phyloP scores from a whole-genome alignment of 768 basidiomycete species.

The Dendrothele bispora region DNA sequence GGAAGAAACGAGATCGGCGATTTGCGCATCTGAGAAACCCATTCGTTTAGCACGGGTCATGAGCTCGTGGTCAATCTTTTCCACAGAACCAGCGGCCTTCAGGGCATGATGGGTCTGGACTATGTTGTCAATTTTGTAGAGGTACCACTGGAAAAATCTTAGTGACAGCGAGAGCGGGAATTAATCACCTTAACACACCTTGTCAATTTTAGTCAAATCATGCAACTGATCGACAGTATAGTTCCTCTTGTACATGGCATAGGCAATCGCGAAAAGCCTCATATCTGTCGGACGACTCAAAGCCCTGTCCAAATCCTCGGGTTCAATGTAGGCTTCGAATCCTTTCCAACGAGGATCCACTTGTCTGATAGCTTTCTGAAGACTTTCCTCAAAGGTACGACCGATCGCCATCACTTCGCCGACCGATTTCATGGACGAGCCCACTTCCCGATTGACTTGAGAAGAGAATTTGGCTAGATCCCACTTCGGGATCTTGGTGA shows the following conservation, averaged over 20 bases:
- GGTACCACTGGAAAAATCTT: slow-evolving; percentile 72
- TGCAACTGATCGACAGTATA: slow-evolving; percentile 91
- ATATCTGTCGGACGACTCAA: slow-evolving; percentile 89
- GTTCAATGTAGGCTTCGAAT: slow-evolving; percentile 91
- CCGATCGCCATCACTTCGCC: slow-evolving; percentile 99
- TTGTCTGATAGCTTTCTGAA: slow-evolving; percentile 98
- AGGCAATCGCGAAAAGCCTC: slow-evolving; percentile 94
- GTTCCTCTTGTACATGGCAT: slow-evolving; percentile 93
- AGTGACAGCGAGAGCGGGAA: background rate
- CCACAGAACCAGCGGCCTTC: slow-evolving; percentile 67
- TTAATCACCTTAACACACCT: slow-evolving; percentile 45
- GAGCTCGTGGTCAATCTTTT: slow-evolving; percentile 69
- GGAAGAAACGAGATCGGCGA: slow-evolving; percentile 74
- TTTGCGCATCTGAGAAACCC: slow-evolving; percentile 94
- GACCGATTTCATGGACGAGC: slow-evolving; percentile 98
- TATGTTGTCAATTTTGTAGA: slow-evolving; percentile 99
- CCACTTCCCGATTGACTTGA: slow-evolving; percentile 92
- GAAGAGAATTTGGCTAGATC: slow-evolving; percentile 96
- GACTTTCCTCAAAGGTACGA: slow-evolving; percentile 96
- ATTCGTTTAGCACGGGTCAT: slow-evolving; percentile 88
- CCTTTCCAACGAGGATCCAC: slow-evolving; percentile 96
- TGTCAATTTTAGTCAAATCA: slow-evolving; percentile 97
- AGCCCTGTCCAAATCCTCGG: slow-evolving; percentile 81
- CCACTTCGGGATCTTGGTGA: slow-evolving; percentile 99
- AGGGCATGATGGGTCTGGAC: slow-evolving; percentile 82